These are phyloP conservation scores for Penicillium palitans DNA, from an alignment of 2,329 filamentous ascomycete species.

Conservation along the genomic window DNA sequence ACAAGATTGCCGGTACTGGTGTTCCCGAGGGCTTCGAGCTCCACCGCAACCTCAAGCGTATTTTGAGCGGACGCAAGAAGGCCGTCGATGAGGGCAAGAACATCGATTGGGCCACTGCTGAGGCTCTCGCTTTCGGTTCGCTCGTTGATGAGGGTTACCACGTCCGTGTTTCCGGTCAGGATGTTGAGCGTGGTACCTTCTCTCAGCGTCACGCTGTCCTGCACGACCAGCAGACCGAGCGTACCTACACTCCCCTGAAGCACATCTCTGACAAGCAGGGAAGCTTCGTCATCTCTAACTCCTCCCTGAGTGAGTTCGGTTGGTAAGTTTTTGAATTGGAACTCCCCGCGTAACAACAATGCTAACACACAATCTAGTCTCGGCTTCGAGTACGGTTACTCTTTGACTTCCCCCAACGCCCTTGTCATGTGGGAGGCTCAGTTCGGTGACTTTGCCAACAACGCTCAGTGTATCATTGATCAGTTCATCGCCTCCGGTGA, in stretches of 20 bases:
- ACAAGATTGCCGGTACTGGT: slow-evolving; percentile 72
- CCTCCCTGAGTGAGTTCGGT: slow-evolving; percentile 74
- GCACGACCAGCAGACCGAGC: slow-evolving; percentile 94
- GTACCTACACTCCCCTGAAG: slow-evolving; percentile 89
- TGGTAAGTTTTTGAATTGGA: slow-evolving; percentile 47
- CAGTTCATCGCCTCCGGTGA: slow-evolving; percentile 98
- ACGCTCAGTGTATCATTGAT: slow-evolving; percentile 97
- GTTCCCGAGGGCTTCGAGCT: slow-evolving; percentile 82
- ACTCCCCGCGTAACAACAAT: not conserved
- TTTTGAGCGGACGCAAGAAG: slow-evolving; percentile 85
- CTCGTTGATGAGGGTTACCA: slow-evolving; percentile 93
- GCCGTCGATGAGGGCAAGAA: slow-evolving; percentile 86
- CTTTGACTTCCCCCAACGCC: slow-evolving; percentile 91
- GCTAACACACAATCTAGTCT: slow-evolving; percentile 69
- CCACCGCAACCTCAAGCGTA: slow-evolving; percentile 97
- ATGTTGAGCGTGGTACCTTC: slow-evolving; percentile 99
- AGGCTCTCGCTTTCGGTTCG: slow-evolving; percentile 91
- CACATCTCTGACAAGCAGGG: slow-evolving; percentile 87
- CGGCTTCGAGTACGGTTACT: slow-evolving; percentile 98
- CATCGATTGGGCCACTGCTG: slow-evolving; percentile 97
- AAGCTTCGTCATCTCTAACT: slow-evolving; percentile 96
- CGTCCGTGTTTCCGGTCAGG: slow-evolving; percentile 95
- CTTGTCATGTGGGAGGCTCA: slow-evolving; percentile 99
- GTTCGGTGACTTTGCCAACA: slow-evolving; percentile 99
- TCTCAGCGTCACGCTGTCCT: slow-evolving; percentile 96